These are phyloP conservation scores for Capsicum chinense DNA, from an alignment of 257 asterid species.

Conservation along the genomic window DNA sequence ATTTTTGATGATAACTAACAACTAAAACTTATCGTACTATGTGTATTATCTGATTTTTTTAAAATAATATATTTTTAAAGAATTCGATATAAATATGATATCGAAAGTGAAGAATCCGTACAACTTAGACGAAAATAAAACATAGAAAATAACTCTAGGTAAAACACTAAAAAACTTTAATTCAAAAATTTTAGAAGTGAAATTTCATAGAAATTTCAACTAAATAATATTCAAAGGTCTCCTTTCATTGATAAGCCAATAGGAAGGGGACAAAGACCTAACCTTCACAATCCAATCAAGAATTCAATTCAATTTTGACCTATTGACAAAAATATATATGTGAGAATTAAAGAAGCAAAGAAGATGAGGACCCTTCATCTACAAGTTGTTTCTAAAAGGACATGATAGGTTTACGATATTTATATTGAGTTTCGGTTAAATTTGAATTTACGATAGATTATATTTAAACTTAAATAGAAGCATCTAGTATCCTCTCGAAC, in stretches of 20 bases:
- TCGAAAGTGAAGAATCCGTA: no score
- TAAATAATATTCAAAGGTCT: neutral
- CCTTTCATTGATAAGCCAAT: neutral
- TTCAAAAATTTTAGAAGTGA: neutral
- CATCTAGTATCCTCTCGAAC: no score
- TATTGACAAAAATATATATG: neutral
- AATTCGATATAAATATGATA: no score
- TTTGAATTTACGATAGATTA: neutral
- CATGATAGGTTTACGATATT: neutral
- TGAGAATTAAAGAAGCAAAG: neutral
- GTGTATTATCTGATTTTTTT: no score
- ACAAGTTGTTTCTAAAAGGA: neutral
- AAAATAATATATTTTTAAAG: no score
- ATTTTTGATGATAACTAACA: no score
- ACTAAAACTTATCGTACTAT: no score
- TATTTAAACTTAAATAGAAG: no score
- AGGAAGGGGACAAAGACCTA: neutral
- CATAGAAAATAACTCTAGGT: neutral
- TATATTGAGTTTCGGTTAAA: neutral
- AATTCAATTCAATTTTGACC: neutral
- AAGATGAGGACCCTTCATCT: neutral
- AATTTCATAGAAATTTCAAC: neutral
- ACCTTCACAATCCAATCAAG: neutral
- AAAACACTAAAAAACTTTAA: neutral
- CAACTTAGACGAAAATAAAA: no score